Evolutionary conservation across 2,329 filamentous ascomycete species (phyloP), one percentile per base, ranked within the genome.

Genomic region (Aspergillus ochraceus): DNA sequence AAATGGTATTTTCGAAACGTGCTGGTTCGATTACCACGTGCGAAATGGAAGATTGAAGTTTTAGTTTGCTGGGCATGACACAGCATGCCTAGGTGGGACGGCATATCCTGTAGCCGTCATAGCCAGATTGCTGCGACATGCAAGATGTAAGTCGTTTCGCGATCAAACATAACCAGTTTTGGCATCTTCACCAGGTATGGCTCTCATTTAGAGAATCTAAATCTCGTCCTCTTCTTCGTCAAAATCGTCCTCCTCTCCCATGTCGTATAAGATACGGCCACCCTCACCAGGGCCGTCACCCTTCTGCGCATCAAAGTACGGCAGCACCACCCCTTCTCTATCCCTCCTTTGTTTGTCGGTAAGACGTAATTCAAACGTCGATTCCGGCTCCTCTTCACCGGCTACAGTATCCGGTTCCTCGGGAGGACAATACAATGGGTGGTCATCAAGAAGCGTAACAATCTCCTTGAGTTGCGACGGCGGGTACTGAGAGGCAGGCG

Each of bases 201-300:
- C 10, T 17, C 29, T 5, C 42, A 22, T 47, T 51, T 45, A n/a
- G 19, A 49, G 49, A 12, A 24, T 45, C 76, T 73, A 93, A 66
- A 94, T 92, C 77, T 97, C 93, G 77, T 97, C 93, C 70, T 97
- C 92, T 71, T 96, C 92, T 60, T 96, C 93, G 68, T 97, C 93
- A 78, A 97, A 98, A 74, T 98, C 92, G 76, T 99, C 95, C 79
- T 98, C 95, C 63, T 88, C 86, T 1, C 93, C 94, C 90, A 98
- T 96, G 68, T 98, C 94, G 74, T 99, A 99, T 70, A 99, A 73
- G 65, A 99, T 99, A 61, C 94, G 84, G 0, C 95, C 95, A 4
- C 95, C 94, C 69, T 96, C 92, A 0, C 93, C 93, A 0, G 86
- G 80, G 4, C 84, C 85, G 59, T 80, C 76, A 14, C 75, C 89